Percentiles rank a stretch among this genome's conserved stretches.
Conservation (phyloP, 2,329 filamentous ascomycete species). For the Cryphonectria radicalis region DNA sequence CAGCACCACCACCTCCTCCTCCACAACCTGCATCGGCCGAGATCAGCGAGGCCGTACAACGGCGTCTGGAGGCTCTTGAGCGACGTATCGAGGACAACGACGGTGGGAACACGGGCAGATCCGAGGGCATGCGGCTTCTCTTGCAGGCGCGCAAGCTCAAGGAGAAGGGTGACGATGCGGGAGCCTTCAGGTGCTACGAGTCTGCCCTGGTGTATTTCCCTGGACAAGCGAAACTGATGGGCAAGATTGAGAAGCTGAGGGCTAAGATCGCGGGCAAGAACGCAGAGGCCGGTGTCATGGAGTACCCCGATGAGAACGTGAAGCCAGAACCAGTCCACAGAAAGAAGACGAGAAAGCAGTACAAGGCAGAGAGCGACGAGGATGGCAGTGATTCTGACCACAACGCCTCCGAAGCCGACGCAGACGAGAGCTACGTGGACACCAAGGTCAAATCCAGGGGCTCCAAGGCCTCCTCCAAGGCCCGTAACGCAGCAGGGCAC, state of each 20-base stretch:
- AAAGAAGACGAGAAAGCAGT: conserved; percentile 37
- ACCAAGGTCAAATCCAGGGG: conserved; percentile 21
- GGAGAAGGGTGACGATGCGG: conserved; percentile 76
- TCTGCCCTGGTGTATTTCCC: conserved; percentile 85
- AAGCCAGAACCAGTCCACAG: conserved; percentile 5
- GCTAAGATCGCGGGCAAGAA: conserved; percentile 49
- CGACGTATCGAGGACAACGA: conserved; percentile 72
- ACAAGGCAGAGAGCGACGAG: conserved; percentile 45
- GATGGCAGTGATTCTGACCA: conserved; percentile 49
- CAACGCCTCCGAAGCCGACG: conserved; percentile 47
- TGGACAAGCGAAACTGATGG: conserved; percentile 74
- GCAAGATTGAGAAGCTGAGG: conserved; percentile 69
- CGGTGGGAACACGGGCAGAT: conserved; percentile 61
- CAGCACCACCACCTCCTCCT: conserved; percentile 33
- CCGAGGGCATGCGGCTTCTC: conserved; percentile 82
- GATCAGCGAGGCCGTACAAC: conserved; percentile 78
- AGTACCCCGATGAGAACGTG: background rate
- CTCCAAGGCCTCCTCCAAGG: conserved; percentile 19
- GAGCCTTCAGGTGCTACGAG: conserved; percentile 84
- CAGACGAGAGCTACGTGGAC: conserved; percentile 42
- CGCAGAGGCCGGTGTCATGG: background rate
- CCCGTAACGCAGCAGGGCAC: background rate
- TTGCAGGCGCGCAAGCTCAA: conserved; percentile 93
- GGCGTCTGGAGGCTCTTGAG: conserved; percentile 81
- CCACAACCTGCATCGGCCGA: conserved; percentile 39